Base-by-base conservation (phyloP, 2,329 filamentous ascomycete genomes). In the Chaetomiaceae sp. region DNA sequence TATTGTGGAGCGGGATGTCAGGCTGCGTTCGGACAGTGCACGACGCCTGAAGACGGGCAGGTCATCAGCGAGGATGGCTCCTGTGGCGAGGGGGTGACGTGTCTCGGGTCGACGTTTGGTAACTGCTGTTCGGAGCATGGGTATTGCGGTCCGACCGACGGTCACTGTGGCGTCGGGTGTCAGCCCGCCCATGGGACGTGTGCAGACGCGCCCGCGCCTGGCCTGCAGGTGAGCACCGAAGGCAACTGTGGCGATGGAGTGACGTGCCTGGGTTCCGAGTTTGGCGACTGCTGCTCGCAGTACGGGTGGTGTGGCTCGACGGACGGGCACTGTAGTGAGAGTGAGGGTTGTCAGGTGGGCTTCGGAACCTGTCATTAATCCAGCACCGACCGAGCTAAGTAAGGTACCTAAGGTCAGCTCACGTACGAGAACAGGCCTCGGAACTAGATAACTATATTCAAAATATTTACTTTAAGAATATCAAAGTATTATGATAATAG, bases 71-170 rank as follows among this genome's bases (percentile, higher is more conserved):
- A 19, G 14, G 45, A 48, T 23, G 45, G 45, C 8, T 27, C 23
- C 4, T 48, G 45, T 35, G 45, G 45, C 30, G 17, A 25, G 5
- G 35, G 38, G 17, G 23, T 48, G 13, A 48, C 45, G 20, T 48
- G 45, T 37, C 2, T 16, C 14, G 37, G 37, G 25, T 41, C 37
- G 9, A 13, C 10, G 35, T 48, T 33, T 35, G 45, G 45, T 20
- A 20, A 16, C 8, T 48, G 45, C 25, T 48, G 45, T 20, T 48
- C 45, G 20, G 20, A 17, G 5, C 20, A 41, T 35, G 45, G 45
- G n/a, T 48, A 21, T 14, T 48, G 45, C n/a, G 45, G 45, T 17
- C 20, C 14, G 17, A 31, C 45, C n/a, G 20, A 20, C 35, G 21
- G 27, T 12, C 31, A 48, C 35, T 48, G 45, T 25, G 45, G 37